Evolutionary conservation across 768 basidiomycete genomes (phyloP), one percentile per base, ranked within the genome.

Genomic region (Termitomyces sp.): DNA sequence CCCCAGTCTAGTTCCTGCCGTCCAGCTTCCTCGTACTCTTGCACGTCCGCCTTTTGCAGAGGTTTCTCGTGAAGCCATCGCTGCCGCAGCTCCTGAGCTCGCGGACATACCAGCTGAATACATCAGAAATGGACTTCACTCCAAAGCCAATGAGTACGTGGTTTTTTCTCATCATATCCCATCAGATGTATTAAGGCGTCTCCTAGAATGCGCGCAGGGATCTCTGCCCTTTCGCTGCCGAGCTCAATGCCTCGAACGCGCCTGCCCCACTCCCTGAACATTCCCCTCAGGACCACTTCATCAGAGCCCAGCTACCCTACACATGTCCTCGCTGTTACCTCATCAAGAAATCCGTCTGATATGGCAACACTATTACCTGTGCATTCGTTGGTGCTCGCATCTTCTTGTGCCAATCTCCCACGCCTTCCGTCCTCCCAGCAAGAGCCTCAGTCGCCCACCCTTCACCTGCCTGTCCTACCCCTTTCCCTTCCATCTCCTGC

Each of bases 11-110:
- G 61, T 66, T 13, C 68, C 74, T 4, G 69, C 64, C 64, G 78
- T 91, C 12, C 86, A 89, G 64, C 82, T 92, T 26, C 90, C 89
- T n/a, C 82, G 89, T 57, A 83, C 77, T 43, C 84, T 92, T 52
- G 75, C 81, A 35, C 82, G 88, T 12, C 89, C 90, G 5, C 71
- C 77, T 2, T 86, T 81, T 63, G 66, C 75, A 43, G 82, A 85
- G 58, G 79, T 89, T 43, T 77, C 83, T 41, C 74, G 77, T 49
- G 83, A 84, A 43, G 81, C 83, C 41, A 74, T 93, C 64, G 67
- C 76, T 2, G 83, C 86, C n/a, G 79, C 82, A 60, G 83, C 87
- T n/a, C 85, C 88, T 59, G 85, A 85, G 57, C 79, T 92, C 18
- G 77, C 72, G 16, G 79, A 79, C 58, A 81, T 89, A 4, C 87